Evolutionary conservation across 768 basidiomycete genomes (phyloP), one percentile per base, ranked within the genome.

Genomic region (Boletus vermiculosoides): DNA sequence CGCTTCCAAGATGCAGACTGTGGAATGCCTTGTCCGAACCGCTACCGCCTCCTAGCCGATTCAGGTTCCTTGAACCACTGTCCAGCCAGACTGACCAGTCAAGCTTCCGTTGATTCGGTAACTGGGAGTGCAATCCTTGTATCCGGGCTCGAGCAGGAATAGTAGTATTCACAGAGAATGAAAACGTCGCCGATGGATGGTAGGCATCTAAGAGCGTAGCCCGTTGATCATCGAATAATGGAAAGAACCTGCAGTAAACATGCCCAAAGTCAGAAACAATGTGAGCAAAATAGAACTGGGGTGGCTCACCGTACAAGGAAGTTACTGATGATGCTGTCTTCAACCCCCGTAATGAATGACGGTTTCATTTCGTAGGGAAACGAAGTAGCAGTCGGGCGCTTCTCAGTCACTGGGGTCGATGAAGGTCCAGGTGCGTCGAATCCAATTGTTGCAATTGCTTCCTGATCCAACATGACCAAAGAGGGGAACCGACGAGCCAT

Each of bases 131-230:
- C 59, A 85, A 78, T 22, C 86, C 87, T 67, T 87, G 81, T 45
- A 90, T 77, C 46, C 90, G 82, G 0, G 92, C 90, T 16, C 94
- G 88, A 8, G 79, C 70, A 5, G 92, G 92, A 58, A 95, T 89
- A 7, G 82, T 69, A 1, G 94, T 95, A 69, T 94, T 95, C 64
- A 84, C 83, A 20, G 88, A 89, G 69, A 87, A 90, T 1, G 94
- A 97, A 70, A 98, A 94, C 9, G 94, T 95, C n/a, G 95, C 90
- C 12, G 82, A 75, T 1, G 90, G 84, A 57, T 90, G 83, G 69
- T 98, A 99, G 20, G 81, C 92, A 45, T 87, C 78, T 16, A 82
- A 66, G 7, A 98, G 80, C 0, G 78, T 73, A 0, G 79, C 73
- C 18, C 96, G 85, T 60, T 90, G 83, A 20, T 75, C 80, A 70